Evolutionary conservation across 306 rosid species (phyloP), one percentile per base, ranked within the genome.

Genomic region (Amphicarpaea edgeworthii): DNA sequence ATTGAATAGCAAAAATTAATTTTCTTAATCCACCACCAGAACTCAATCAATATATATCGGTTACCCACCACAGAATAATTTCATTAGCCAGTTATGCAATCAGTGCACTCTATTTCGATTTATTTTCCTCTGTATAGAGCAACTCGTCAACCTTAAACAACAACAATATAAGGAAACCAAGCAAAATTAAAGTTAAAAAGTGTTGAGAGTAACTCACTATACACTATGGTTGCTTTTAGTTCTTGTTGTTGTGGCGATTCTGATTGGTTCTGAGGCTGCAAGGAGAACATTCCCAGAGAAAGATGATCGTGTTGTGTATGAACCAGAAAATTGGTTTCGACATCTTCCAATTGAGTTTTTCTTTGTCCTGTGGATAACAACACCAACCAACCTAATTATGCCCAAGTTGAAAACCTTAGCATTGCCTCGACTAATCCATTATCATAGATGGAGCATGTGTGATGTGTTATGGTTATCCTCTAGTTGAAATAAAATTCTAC

Each of bases 111-210:
- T 14, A 12, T 58, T 59, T 75, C 40, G 32, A 32, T 21, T 12
- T 62, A 3, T 28, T n/a, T n/a, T 16, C 62, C 10, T 0, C 3
- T 47, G 51, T 8, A 47, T 1, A 1, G 3, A 19, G 7, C 19
- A 30, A 3, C 5, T 14, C 26, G 8, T 34, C 72, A 63, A 75
- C 41, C 64, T 62, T 62, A 62, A 75, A 28, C 37, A 12, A 59
- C 58, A 60, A 30, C 42, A 20, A 8, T 10, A 47, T 34, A 20
- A 32, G 72, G 17, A 75, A 47, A 75, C 51, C 23, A 14, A 21
- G 26, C 37, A 41, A 14, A 24, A 40, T 9, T 40, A 55, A 3
- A 54, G 8, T 8, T 21, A n/a, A n/a, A n/a, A 7, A 53, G 30
- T n/a, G 60, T 3, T 5, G 14, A 57, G 16, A 55, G 32, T 57